phyloP scores from a whole-genome alignment of 1,284 basidiomycete species.

The Cutaneotrichosporon dermatis region DNA sequence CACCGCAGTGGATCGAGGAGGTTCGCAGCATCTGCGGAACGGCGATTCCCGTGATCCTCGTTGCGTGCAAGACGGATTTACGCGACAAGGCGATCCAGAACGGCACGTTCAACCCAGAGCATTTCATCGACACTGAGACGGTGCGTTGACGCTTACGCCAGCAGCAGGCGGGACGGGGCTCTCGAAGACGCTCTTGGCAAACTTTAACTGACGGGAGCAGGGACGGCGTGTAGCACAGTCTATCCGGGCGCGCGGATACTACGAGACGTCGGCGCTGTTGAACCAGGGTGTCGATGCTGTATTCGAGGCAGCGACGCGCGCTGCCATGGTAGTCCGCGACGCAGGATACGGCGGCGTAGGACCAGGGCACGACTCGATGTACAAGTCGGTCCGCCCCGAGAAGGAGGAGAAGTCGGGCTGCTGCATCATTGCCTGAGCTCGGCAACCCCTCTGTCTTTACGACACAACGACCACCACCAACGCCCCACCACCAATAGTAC shows the following conservation, averaged over 20 bases:
- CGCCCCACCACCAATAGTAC: background rate
- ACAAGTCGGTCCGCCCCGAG: constrained; percentile 8
- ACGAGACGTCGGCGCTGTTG: constrained; percentile 85
- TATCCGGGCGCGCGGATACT: constrained; percentile 85
- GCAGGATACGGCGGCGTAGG: constrained; percentile 52
- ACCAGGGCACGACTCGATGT: constrained; percentile 14
- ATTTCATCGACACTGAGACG: constrained; percentile 47
- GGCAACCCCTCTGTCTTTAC: too few relatives aligned
- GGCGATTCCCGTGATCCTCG: constrained; percentile 54
- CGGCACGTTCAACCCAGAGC: constrained; percentile 42
- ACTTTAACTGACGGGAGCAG: constrained; percentile 35
- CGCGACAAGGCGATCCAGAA: constrained; percentile 54
- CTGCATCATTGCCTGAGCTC: constrained; percentile 14
- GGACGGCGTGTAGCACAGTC: constrained; percentile 70
- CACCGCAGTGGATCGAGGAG: constrained; percentile 92
- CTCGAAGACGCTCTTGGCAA: background rate
- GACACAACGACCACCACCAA: too few relatives aligned
- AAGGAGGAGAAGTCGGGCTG: constrained; percentile 12
- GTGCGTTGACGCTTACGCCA: constrained; percentile 29
- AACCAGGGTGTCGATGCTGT: constrained; percentile 93
- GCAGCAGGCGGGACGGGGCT: too few relatives aligned
- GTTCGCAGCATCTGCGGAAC: constrained; percentile 83
- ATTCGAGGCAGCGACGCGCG: constrained; percentile 88
- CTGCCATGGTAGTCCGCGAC: constrained; percentile 88
- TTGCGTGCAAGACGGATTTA: constrained; percentile 51